A percentile compares a stretch with the other conserved stretches of the same genome.
phyloP scores from a whole-genome alignment of 768 basidiomycete genomes.

The Mycena albidolilacea region DNA sequence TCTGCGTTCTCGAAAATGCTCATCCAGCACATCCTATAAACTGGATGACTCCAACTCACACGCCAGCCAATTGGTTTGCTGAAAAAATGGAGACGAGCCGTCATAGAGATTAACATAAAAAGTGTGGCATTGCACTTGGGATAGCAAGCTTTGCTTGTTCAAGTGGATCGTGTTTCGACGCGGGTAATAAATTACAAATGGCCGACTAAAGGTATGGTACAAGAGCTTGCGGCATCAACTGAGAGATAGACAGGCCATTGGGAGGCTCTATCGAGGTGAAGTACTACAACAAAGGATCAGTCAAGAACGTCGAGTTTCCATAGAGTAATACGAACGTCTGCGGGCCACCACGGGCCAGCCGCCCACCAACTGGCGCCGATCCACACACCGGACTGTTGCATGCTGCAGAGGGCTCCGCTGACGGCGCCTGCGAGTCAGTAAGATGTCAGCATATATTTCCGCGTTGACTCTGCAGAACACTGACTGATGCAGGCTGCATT shows the following conservation, averaged over 20 bases:
- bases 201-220: conserved; percentile 63
- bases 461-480: background rate
- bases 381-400: conserved; percentile 75
- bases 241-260: conserved; percentile 66
- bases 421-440: conserved; percentile 61
- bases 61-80: too few species aligned
- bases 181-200: background rate
- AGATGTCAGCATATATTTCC: conserved; percentile 37
- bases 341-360: conserved; percentile 73
- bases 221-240: conserved; percentile 70
- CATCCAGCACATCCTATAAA: too few species aligned
- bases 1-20: too few species aligned
- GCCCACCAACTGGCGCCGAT: conserved; percentile 72
- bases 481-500: conserved; percentile 46
- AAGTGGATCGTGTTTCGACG: background rate
- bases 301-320: background rate
- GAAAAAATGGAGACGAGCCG: too few species aligned
- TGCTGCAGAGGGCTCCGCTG: conserved; percentile 68
- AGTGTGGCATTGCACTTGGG: too few species aligned
- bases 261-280: conserved; percentile 76
- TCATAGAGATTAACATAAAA: too few species aligned
- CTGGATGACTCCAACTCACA: too few species aligned
- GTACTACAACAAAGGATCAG: conserved; percentile 54
- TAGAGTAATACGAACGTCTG: conserved; percentile 56
- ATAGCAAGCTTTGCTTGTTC: too few species aligned